These are phyloP conservation scores for Solanum lignicaule DNA, from an alignment of 257 asterid genomes.

Conservation along the genomic window DNA sequence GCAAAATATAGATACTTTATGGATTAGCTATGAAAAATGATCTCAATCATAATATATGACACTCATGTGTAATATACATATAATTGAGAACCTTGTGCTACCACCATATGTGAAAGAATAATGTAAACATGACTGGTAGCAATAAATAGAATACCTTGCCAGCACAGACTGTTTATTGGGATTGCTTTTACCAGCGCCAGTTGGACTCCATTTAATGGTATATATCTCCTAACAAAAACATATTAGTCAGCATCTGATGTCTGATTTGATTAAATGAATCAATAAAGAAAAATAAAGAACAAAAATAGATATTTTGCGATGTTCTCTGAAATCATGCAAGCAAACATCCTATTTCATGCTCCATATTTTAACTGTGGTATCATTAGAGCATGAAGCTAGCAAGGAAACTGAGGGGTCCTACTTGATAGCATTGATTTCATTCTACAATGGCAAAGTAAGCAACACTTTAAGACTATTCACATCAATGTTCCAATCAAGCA, in stretches of 20 bases:
- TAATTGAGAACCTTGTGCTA: neutral
- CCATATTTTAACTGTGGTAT: constrained; percentile 49
- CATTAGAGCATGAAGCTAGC: constrained; percentile 95
- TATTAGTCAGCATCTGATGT: no score
- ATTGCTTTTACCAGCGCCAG: constrained; percentile 75
- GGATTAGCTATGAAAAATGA: neutral
- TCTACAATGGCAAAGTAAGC: constrained; percentile 19
- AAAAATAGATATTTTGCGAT: no score
- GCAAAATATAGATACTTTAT: neutral
- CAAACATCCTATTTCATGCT: no score
- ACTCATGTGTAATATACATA: neutral
- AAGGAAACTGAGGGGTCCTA: constrained; percentile 88
- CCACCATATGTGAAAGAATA: neutral
- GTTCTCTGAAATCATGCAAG: no score
- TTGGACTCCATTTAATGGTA: constrained; percentile 93
- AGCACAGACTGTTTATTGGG: constrained; percentile 64
- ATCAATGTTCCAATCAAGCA: neutral
- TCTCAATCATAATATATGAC: neutral
- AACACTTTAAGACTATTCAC: neutral
- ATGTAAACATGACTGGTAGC: neutral
- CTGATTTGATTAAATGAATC: no score
- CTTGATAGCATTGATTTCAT: constrained; percentile 90
- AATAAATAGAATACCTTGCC: constrained; percentile 46
- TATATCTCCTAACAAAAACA: constrained; percentile 53
- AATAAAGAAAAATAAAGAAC: neutral